Conservation (phyloP, 306 rosid species). For the Acacia acuminata region DNA sequence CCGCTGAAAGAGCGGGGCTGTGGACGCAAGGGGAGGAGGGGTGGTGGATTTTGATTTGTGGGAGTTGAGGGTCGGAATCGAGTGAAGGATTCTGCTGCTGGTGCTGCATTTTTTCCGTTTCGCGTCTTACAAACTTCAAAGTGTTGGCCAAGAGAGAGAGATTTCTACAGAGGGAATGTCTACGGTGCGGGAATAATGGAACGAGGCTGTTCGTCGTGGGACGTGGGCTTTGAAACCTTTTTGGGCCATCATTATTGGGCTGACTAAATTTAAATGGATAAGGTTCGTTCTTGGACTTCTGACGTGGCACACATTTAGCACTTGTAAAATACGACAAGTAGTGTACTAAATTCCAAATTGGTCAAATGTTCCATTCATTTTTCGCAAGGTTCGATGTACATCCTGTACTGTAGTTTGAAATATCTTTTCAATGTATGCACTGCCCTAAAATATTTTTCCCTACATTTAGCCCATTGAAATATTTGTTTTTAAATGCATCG, state of each 20-base stretch:
- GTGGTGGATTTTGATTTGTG: conserved; percentile 86
- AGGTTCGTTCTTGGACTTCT: neutral
- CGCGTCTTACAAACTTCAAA: neutral
- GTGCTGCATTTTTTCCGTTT: conserved; percentile 39
- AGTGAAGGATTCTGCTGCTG: conserved; percentile 37
- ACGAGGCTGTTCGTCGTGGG: neutral
- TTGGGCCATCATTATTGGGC: neutral
- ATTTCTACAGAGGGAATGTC: conserved; percentile 24
- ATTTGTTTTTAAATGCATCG: too few relatives aligned
- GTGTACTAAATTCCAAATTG: neutral
- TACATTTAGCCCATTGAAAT: too few relatives aligned
- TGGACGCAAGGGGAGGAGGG: conserved; percentile 82
- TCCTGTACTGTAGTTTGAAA: too few relatives aligned
- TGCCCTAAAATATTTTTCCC: too few relatives aligned
- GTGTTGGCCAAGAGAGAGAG: neutral
- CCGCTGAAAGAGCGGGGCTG: conserved; percentile 33
- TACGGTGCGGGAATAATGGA: neutral
- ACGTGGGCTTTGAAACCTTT: neutral
- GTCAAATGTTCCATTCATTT: neutral
- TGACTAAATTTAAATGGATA: neutral
- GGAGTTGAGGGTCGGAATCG: conserved; percentile 83
- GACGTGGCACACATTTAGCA: neutral
- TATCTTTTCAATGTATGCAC: neutral
- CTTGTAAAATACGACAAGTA: neutral
- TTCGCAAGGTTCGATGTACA: neutral